Evolutionary conservation across 257 asterid species (phyloP).

Genomic region (Eucommia ulmoides): DNA sequence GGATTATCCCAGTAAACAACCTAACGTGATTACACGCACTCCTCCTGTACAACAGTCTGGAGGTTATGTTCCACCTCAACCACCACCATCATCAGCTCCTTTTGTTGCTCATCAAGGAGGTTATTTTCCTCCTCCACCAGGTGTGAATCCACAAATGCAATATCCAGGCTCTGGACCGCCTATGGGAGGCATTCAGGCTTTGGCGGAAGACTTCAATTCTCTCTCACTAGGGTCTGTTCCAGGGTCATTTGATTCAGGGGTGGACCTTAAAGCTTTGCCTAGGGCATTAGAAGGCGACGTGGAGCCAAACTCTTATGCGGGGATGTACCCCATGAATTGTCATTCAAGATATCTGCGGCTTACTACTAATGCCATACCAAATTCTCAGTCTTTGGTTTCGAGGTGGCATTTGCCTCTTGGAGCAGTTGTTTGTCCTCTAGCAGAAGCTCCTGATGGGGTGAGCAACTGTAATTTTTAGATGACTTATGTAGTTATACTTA

Average conservation of each 20-base stretch:
- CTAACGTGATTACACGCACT: constrained; percentile 38
- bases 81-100: constrained; percentile 12
- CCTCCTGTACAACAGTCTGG: constrained; percentile 25
- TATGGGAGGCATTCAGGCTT: constrained; percentile 27
- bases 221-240: constrained; percentile 74
- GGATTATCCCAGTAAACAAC: constrained; percentile 49
- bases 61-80: neutral
- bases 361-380: constrained; percentile 68
- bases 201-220: constrained; percentile 72
- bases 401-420: constrained; percentile 92
- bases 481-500: too few relatives aligned
- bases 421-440: constrained; percentile 87
- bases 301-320: constrained; percentile 39
- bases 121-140: constrained; percentile 39
- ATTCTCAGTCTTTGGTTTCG: constrained; percentile 62
- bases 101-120: constrained; percentile 49
- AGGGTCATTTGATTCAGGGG: constrained; percentile 75
- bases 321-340: constrained; percentile 72
- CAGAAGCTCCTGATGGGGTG: constrained; percentile 78
- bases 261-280: constrained; percentile 61
- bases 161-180: constrained; percentile 38
- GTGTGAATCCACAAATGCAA: constrained; percentile 29
- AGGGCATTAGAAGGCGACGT: constrained; percentile 90
- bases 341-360: constrained; percentile 52
- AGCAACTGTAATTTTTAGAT: constrained; percentile 9